Evolutionary conservation across 345 rosid genomes (phyloP), one percentile per base, ranked within the genome.

Genomic region (Camelina neglecta): DNA sequence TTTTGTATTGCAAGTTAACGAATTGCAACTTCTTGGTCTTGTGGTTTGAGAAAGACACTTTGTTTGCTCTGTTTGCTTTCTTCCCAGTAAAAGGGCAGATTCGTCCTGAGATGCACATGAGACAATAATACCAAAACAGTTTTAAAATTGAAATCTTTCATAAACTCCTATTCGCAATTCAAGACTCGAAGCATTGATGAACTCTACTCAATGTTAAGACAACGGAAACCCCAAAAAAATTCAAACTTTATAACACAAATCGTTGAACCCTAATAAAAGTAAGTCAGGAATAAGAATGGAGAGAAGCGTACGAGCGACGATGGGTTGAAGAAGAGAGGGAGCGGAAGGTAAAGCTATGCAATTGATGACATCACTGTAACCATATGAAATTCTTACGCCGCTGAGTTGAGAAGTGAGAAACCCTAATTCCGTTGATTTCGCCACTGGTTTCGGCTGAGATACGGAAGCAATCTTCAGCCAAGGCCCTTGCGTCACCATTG

Each of bases 1-100:
- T 87, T 87, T 91, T 91, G 85, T 90, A 90, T 73, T 94, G 98
- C 59, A 94, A 75, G 75, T 94, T 94, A 39, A 94, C 98, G 80
- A 87, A 88, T 81, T 91, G 97, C 85, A 85, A 62, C 84, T 82
- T 90, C 84, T 82, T 94, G 0, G 98, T 90, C 96, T 87, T 91
- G 89, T 90, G 94, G 87, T 91, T 94, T 8, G 98, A 94, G 81
- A 94, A 94, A 9, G 98, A 87, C 8, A 94, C 97, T 74, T 81
- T 83, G 88, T 90, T 91, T 1, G 93, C 97, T 86, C 66, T 91
- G 88, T 91, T 93, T 11, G 98, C 82, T 68, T 85, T 94, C 89
- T 91, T 91, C 54, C 97, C 97, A 0, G 98, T 93, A 60, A 93
- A 87, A 24, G 95, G 97, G 20, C 98, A 94, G 18, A 91, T 77